Evolutionary conservation across 495 filamentous ascomycete species (phyloP).

Genomic region (Penicillium simplicissimum): DNA sequence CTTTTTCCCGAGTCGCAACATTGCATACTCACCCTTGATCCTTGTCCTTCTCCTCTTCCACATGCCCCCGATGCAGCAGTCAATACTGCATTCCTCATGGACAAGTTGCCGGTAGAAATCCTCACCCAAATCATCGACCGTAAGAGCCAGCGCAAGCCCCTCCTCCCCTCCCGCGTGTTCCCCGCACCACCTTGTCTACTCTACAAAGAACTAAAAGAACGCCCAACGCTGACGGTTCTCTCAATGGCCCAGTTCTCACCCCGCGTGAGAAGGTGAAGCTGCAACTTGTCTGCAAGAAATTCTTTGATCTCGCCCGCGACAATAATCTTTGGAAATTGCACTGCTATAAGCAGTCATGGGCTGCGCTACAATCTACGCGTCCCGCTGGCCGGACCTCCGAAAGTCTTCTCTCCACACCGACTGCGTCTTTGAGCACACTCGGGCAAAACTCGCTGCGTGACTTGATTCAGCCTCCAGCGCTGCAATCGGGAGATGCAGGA

Average conservation of each 20-base stretch:
- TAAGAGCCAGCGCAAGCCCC: slow-evolving; percentile 44
- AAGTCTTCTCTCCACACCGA: slow-evolving; percentile 30
- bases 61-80: slow-evolving; percentile 39
- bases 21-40: slow-evolving; percentile 17
- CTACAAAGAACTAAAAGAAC: slow-evolving; percentile 11
- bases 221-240: slow-evolving; percentile 20
- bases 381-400: slow-evolving; percentile 29
- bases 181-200: slow-evolving; percentile 26
- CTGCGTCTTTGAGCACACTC: slow-evolving; percentile 35
- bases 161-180: slow-evolving; percentile 17
- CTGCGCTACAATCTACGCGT: slow-evolving; percentile 42
- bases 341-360: slow-evolving; percentile 69
- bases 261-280: slow-evolving; percentile 67
- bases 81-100: slow-evolving; percentile 44
- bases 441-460: slow-evolving; percentile 39
- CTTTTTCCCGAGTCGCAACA: slow-evolving; percentile 15
- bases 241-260: slow-evolving; percentile 58
- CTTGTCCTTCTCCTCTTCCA: slow-evolving; percentile 5
- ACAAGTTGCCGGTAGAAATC: slow-evolving; percentile 73
- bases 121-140: slow-evolving; percentile 72
- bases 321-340: slow-evolving; percentile 72
- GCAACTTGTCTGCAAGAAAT: slow-evolving; percentile 67
- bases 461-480: slow-evolving; percentile 38
- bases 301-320: slow-evolving; percentile 71
- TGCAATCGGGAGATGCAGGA: slow-evolving; percentile 9